These are phyloP conservation scores for Talaromyces sp. DNA, from an alignment of 2,329 filamentous ascomycete species.

Conservation along the genomic window DNA sequence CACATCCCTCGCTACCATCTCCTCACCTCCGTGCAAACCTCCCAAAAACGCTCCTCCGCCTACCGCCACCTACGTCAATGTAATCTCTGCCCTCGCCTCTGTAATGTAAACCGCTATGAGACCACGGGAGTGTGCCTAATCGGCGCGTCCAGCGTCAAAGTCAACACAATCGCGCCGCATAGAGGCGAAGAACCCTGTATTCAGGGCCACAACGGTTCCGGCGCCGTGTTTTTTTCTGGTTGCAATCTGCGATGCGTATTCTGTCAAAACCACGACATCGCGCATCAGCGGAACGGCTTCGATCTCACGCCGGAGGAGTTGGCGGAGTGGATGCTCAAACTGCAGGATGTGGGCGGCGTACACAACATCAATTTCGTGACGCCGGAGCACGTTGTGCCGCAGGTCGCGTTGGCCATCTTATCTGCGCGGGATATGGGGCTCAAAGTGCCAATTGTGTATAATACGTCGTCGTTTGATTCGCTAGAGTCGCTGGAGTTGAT, in stretches of 20 bases:
- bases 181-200: constrained; percentile 83
- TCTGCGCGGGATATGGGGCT: constrained; percentile 68
- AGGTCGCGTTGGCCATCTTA: constrained; percentile 73
- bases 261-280: constrained; percentile 81
- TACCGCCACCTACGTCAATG: constrained; percentile 74
- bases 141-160: constrained; percentile 67
- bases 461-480: constrained; percentile 78
- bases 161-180: constrained; percentile 81
- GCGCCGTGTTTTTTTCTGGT: constrained; percentile 76
- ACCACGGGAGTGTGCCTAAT: constrained; percentile 75
- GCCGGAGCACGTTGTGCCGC: constrained; percentile 81
- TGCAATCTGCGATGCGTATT: constrained; percentile 70
- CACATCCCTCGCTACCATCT: constrained; percentile 71
- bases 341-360: constrained; percentile 74
- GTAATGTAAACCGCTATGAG: constrained; percentile 77
- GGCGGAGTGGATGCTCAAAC: constrained; percentile 76
- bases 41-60: constrained; percentile 69
- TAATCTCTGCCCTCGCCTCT: constrained; percentile 75
- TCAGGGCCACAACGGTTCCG: constrained; percentile 76
- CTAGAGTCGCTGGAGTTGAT: constrained; percentile 67
- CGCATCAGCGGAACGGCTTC: constrained; percentile 76
- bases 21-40: constrained; percentile 64
- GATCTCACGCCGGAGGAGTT: constrained; percentile 75
- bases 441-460: constrained; percentile 74
- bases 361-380: constrained; percentile 90